A percentile compares a stretch with the other conserved stretches of the same genome.
Conservation (phyloP, 1,139 yeast genomes). For the Geotrichum australiense region DNA sequence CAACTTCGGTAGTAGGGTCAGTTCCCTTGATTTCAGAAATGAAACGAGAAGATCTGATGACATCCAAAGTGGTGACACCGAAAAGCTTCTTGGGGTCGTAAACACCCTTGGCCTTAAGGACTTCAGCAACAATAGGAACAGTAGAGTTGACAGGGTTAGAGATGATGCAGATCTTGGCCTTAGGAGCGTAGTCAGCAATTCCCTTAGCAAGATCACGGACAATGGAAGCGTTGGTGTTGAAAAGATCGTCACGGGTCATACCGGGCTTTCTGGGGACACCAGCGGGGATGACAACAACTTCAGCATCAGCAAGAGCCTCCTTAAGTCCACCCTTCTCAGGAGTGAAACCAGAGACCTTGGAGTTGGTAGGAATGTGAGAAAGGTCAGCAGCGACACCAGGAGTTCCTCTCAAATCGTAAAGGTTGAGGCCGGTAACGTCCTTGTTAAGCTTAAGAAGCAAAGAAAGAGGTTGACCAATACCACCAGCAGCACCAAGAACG, state of each 20-base stretch:
- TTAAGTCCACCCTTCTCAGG: conserved; percentile 50
- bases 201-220: conserved; percentile 77
- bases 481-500: conserved; percentile 41
- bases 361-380: conserved; percentile 80
- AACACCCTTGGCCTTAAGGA: conserved; percentile 64
- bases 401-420: conserved; percentile 83
- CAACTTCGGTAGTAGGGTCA: conserved; percentile 58
- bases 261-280: conserved; percentile 98
- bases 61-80: conserved; percentile 90
- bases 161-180: conserved; percentile 70
- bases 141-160: conserved; percentile 96
- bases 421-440: conserved; percentile 53
- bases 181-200: conserved; percentile 65
- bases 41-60: conserved; percentile 84
- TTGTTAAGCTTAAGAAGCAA: conserved; percentile 68
- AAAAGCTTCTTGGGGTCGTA: conserved; percentile 76
- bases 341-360: conserved; percentile 60
- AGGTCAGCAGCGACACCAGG: conserved; percentile 94
- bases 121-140: conserved; percentile 88
- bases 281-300: conserved; percentile 84
- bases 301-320: conserved; percentile 60
- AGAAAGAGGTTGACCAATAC: conserved; percentile 63
- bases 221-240: conserved; percentile 88
- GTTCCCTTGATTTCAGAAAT: conserved; percentile 52
- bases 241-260: conserved; percentile 94